phyloP scores from a whole-genome alignment of 2,329 filamentous ascomycete genomes.

The Beauveria scarabaeidicola region DNA sequence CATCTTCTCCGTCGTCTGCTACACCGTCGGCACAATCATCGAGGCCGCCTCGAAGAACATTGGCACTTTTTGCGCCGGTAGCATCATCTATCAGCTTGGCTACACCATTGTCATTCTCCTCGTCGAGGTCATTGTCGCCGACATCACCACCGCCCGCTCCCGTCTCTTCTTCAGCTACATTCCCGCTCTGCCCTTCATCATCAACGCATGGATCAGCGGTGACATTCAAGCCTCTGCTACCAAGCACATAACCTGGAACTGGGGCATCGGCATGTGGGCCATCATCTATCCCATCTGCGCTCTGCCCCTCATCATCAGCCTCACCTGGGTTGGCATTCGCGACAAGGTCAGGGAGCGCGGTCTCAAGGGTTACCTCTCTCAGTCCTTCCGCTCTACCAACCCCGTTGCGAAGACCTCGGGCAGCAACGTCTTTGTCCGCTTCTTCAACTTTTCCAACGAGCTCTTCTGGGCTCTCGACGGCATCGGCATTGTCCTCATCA shows the following conservation, averaged over 20 bases:
- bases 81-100: constrained; percentile 54
- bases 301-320: constrained; percentile 45
- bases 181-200: constrained; percentile 50
- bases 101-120: constrained; percentile 54
- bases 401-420: constrained; percentile 9
- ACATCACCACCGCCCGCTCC: constrained; percentile 53
- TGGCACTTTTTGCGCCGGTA: constrained; percentile 46
- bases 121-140: constrained; percentile 55
- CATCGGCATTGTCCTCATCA: constrained; percentile 35
- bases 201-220: constrained; percentile 58
- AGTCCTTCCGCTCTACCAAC: constrained; percentile 24
- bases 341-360: constrained; percentile 38
- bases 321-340: constrained; percentile 41
- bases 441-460: constrained; percentile 22
- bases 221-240: constrained; percentile 45
- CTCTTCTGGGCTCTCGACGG: constrained; percentile 40
- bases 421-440: neutral
- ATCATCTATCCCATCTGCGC: constrained; percentile 54
- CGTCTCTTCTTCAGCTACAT: constrained; percentile 59
- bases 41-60: constrained; percentile 43
- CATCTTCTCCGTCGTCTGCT: constrained; percentile 51
- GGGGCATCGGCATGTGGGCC: constrained; percentile 57
- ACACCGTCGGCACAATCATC: constrained; percentile 48
- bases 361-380: constrained; percentile 29
- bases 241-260: constrained; percentile 43